A percentile compares a stretch with the other conserved stretches of the same genome.
phyloP scores from a whole-genome alignment of 768 basidiomycete genomes.

The Lactarius hengduanensis region DNA sequence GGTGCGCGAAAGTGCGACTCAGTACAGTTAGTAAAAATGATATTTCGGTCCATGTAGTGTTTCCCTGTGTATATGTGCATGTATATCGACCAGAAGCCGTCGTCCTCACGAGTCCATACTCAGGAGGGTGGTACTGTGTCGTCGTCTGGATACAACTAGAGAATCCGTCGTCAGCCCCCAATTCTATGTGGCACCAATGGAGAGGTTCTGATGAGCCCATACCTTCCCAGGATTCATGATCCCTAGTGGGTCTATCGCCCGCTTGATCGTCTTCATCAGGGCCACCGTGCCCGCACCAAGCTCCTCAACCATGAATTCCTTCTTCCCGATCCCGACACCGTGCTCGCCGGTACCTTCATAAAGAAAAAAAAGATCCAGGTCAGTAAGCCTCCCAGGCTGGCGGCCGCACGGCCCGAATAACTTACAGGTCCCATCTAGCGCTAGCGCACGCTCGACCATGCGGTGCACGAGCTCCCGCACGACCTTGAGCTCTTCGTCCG shows the following conservation, averaged over 20 bases:
- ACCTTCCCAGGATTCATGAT: slow-evolving; percentile 88
- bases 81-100: background rate
- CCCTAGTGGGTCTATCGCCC: slow-evolving; percentile 66
- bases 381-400: background rate
- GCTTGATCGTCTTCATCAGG: slow-evolving; percentile 82
- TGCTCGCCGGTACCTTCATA: slow-evolving; percentile 73
- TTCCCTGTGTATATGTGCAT: background rate
- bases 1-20: no score
- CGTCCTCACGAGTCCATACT: background rate
- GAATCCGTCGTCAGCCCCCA: background rate
- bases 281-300: slow-evolving; percentile 79
- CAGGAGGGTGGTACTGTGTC: background rate
- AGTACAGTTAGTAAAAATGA: no score
- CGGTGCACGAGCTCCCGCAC: slow-evolving; percentile 46
- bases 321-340: slow-evolving; percentile 85
- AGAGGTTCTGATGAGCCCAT: slow-evolving; percentile 5
- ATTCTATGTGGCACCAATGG: background rate
- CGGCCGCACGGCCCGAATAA: slow-evolving; percentile 19
- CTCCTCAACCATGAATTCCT: slow-evolving; percentile 75
- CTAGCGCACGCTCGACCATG: slow-evolving; percentile 67
- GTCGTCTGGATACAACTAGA: slow-evolving; percentile 22
- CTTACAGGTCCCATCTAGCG: slow-evolving; percentile 70
- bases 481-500: slow-evolving; percentile 38
- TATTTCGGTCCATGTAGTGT: background rate
- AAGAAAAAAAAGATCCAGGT: slow-evolving; percentile 3